phyloP scores from a whole-genome alignment of 257 asterid species.

The Coffea eugenioides region DNA sequence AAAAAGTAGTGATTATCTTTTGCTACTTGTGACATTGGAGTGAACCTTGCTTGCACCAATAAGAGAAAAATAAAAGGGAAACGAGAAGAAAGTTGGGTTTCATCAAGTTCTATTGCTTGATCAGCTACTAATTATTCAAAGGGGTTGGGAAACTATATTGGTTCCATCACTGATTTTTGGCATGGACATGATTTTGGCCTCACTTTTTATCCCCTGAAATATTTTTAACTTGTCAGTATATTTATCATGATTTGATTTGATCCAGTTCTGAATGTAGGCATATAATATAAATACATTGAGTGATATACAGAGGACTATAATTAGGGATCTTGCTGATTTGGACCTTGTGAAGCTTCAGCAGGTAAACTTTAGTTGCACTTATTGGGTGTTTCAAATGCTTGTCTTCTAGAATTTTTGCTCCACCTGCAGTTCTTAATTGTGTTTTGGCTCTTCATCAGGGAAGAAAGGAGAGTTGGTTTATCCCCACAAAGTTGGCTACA shows the following conservation, averaged over 20 bases:
- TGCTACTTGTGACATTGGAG: too few species aligned
- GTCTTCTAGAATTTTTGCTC: not conserved
- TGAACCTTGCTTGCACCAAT: not conserved
- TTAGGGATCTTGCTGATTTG: constrained; percentile 86
- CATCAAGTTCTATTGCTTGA: not conserved
- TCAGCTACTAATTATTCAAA: not conserved
- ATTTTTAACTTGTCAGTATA: constrained; percentile 3
- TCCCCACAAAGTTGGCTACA: constrained; percentile 93
- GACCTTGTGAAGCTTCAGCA: constrained; percentile 95
- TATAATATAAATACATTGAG: constrained; percentile 77
- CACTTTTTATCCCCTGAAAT: not conserved
- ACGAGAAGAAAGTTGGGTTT: not conserved
- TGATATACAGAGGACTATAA: constrained; percentile 60
- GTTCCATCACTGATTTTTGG: not conserved
- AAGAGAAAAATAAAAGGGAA: too few species aligned
- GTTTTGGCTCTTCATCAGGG: constrained; percentile 53
- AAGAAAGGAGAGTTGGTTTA: constrained; percentile 91
- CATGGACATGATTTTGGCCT: not conserved
- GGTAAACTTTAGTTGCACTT: constrained; percentile 37
- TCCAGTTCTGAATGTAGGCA: constrained; percentile 54
- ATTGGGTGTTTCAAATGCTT: not conserved
- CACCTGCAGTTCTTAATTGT: not conserved
- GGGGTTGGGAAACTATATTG: not conserved
- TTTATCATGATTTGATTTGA: constrained; percentile 14
- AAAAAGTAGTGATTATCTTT: not conserved